Base-by-base conservation (phyloP, 2,329 filamentous ascomycete species). In the Paecilomyces fulvus region DNA sequence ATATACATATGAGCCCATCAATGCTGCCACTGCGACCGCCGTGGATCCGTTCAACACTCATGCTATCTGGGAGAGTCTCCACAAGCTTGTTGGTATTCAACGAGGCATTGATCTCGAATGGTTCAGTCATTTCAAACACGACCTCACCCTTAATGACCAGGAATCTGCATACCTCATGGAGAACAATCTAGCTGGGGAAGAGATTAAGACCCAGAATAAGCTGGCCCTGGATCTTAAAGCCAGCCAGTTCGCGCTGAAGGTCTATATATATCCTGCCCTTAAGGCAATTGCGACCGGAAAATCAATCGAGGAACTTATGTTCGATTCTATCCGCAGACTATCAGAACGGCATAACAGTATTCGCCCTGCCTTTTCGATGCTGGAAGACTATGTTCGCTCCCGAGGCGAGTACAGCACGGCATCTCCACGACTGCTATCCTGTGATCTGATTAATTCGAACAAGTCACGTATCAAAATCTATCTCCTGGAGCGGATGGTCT, bases 391-490 rank as follows among this genome's bases (percentile, higher is more conserved):
- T n/a, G 12, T 55, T 49, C 23, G 10, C 12, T 52, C 50, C n/a
- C 28, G 21, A 20, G 30, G 50, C 11, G 12, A 11, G 17, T 11
- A 31, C 11, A 25, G 50, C 30, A 28, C 50, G 12, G 50, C 23
- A 5, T n/a, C 20, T 33, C 50, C 55, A 9, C 54, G 51, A 8
- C 54, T 62, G 10, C 11, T 61, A 1, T 60, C 60, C 17, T 58
- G 57, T 14, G 61, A 61, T 52, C 48, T 63, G n/a, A 21, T 57
- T 51, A 37, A 59, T 17, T 55, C 61, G 8, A 43, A 33, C n/a
- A 46, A 58, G 20, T 54, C 58, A 2, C 58, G 60, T 21, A 56
- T 60, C 31, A 63, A 63, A 37, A 52, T 59, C 31, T 63, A 63
- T 31, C 25, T 59, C 25, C 23, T 58, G 9, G 60, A 63, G 20